Base-by-base conservation (phyloP, 495 filamentous ascomycete species). In the Annulohypoxylon moriforme region DNA sequence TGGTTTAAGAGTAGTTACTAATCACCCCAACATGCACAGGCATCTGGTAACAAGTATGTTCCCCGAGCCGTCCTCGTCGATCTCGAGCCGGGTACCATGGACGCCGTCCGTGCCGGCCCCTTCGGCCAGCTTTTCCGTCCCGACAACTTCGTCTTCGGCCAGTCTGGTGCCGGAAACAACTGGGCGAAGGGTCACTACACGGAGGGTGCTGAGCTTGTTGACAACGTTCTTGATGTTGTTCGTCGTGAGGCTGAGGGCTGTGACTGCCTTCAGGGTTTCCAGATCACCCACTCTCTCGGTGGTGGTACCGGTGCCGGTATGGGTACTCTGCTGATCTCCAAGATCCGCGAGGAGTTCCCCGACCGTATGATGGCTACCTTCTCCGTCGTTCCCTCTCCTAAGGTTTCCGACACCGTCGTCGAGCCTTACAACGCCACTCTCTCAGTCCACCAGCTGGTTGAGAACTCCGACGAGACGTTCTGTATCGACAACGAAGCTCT, bases 141-240 rank as follows among this genome's bases (percentile, higher is more conserved):
- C 78, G 96, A 99, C 88, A 99, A 99, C 90, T 98, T 99, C 87
- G 93, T 99, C 80, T 98, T 98, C 85, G 96, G 96, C 72, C 96
- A 99, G 86, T 98, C 96, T 73, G 95, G 96, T 88, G 96, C 96
- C 77, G 96, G 96, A 86, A 99, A 99, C 93, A 99, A 98, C 88
- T 99, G 96, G 96, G 96, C 96, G 81, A 99, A 99, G 91, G 96
- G 96, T 82, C 96, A 99, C 85, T 99, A 99, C 90, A 99, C 96
- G 66, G 96, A 99, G 88, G 96, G 96, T 88, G 96, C 96, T 77
- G 96, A 99, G 88, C 89, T 99, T 73, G 96, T 99, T 59, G 96
- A 99, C 86, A 89, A 97, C 76, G 96, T 99, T 69, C 87, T 99
- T 76, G 96, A 99, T 84, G 96, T 99, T 72, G 95, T 99, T 75